Percentiles rank a stretch among this genome's conserved stretches.
These are phyloP conservation scores for Dendrobium chrysotoxum DNA, from an alignment of 106 monocot genomes.

Conservation along the genomic window DNA sequence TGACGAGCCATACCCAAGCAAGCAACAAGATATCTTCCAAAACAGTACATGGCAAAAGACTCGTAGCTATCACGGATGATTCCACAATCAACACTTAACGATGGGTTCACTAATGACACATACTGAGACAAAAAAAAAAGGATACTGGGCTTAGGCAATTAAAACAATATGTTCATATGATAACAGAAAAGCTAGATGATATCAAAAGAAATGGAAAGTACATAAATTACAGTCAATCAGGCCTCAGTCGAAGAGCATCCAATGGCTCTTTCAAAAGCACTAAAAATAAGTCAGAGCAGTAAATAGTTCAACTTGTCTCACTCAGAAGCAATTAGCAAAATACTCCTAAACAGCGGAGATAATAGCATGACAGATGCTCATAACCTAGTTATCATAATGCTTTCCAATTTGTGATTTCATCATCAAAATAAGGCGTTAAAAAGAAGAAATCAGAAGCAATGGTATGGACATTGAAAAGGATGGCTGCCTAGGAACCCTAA, in stretches of 20 bases:
- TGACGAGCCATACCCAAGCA: conserved; percentile 65
- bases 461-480: not conserved
- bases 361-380: not conserved
- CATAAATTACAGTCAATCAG: not conserved
- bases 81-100: conserved; percentile 76
- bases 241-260: not conserved
- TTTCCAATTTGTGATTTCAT: not conserved
- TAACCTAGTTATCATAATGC: not conserved
- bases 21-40: conserved; percentile 93
- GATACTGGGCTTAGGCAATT: not conserved
- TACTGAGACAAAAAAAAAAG: conserved; percentile 34
- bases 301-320: not conserved
- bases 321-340: not conserved
- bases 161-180: conserved; percentile 1
- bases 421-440: not conserved
- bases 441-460: not conserved
- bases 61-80: conserved; percentile 93
- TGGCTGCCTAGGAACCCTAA: not conserved
- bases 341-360: not conserved
- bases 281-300: not conserved
- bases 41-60: conserved; percentile 98
- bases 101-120: conserved; percentile 74
- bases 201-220: not conserved
- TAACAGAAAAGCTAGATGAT: not conserved
- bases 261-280: not conserved